Evolutionary conservation across 257 asterid genomes (phyloP).

Genomic region (Paraleonurus japonicus): DNA sequence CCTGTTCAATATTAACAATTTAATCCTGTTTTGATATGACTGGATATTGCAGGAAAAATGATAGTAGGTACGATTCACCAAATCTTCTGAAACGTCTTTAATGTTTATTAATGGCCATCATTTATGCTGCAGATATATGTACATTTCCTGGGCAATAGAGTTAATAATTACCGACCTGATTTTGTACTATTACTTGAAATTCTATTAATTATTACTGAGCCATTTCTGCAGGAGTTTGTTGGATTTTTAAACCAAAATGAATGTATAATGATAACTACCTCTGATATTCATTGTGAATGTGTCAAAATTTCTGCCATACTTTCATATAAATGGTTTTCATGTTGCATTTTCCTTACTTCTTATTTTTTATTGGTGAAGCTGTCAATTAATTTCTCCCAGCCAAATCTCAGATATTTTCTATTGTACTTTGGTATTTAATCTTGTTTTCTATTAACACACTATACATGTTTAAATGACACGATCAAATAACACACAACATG

Average conservation of each 20-base stretch:
- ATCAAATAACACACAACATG: no score
- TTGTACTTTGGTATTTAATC: background rate
- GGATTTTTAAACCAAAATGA: conserved; percentile 12
- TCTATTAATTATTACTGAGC: conserved; percentile 24
- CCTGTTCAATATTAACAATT: background rate
- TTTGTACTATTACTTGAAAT: conserved; percentile 23
- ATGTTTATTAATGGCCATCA: conserved; percentile 19
- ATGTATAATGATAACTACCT: background rate
- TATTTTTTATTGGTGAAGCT: background rate
- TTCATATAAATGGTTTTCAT: conserved; percentile 6
- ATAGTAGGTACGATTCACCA: conserved; percentile 5
- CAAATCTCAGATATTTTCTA: background rate
- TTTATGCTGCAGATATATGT: conserved; percentile 6
- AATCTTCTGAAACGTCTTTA: conserved; percentile 16
- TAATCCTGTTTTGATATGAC: background rate
- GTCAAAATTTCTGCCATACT: background rate
- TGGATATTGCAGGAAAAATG: background rate
- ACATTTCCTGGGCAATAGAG: conserved; percentile 20
- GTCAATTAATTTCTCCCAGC: background rate
- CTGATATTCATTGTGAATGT: background rate
- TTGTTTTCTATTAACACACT: background rate
- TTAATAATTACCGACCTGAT: conserved; percentile 18
- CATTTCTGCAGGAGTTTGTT: conserved; percentile 31
- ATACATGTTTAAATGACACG: background rate
- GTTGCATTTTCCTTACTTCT: background rate